phyloP scores from a whole-genome alignment of 805 yeast genomes.

The Metschnikowia shivogae region DNA sequence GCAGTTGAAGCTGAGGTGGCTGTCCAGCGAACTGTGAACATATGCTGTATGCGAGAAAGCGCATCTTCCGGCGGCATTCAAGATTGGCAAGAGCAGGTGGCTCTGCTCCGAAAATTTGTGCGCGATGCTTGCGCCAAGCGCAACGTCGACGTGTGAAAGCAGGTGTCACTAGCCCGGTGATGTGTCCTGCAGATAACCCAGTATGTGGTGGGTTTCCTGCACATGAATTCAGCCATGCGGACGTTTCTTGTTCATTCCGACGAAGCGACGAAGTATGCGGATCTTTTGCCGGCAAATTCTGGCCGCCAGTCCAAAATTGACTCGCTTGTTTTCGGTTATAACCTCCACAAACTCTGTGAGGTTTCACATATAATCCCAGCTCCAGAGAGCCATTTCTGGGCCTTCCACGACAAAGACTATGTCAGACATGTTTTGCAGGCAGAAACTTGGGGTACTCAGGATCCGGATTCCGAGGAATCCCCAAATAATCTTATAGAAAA shows the following conservation, averaged over 20 bases:
- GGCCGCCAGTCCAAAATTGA: slow-evolving; percentile 47
- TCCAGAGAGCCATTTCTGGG: slow-evolving; percentile 33
- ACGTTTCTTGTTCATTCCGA: neutral
- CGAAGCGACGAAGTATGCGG: neutral
- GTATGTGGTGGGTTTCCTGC: no score
- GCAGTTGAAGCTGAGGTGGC: slow-evolving; percentile 5
- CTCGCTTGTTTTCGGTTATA: slow-evolving; percentile 40
- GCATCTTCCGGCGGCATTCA: slow-evolving; percentile 12
- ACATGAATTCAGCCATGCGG: neutral
- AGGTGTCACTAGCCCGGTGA: neutral
- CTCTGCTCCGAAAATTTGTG: slow-evolving; percentile 5
- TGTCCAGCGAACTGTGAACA: neutral
- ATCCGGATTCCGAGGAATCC: no score
- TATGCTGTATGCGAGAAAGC: neutral
- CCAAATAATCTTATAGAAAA: no score
- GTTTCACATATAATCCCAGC: slow-evolving; percentile 25
- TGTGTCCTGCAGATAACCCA: neutral
- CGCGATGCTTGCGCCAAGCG: slow-evolving; percentile 6
- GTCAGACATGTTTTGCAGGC: slow-evolving; percentile 36
- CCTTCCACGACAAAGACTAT: slow-evolving; percentile 48
- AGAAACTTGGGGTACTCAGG: no score
- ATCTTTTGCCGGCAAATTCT: slow-evolving; percentile 49
- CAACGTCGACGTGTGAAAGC: slow-evolving; percentile 2
- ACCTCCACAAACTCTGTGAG: slow-evolving; percentile 26
- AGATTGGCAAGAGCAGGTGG: slow-evolving; percentile 19